phyloP scores from a whole-genome alignment of 805 yeast species.

The Yarrowia sp. region DNA sequence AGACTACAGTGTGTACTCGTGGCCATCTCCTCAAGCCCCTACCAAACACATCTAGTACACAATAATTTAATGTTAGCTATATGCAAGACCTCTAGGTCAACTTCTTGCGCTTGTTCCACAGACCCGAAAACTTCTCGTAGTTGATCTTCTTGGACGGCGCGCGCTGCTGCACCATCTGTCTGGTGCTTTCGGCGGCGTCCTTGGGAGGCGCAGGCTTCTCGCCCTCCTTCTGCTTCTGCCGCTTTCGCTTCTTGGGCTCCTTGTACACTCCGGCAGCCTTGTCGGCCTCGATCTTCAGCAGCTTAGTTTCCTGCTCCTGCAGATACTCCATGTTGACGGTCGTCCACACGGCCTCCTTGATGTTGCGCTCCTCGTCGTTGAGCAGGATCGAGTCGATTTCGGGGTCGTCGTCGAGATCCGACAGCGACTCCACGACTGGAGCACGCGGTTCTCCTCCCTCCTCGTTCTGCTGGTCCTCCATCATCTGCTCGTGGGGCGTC shows the following conservation, averaged over 20 bases:
- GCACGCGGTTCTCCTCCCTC: slow-evolving; percentile 31
- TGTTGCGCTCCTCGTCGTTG: slow-evolving; percentile 62
- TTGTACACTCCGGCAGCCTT: slow-evolving; percentile 71
- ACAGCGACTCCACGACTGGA: slow-evolving; percentile 39
- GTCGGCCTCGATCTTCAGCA: slow-evolving; percentile 84
- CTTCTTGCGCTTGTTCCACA: slow-evolving; percentile 34
- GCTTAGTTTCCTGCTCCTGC: slow-evolving; percentile 77
- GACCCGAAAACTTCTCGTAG: slow-evolving; percentile 66
- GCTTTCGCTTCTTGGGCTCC: slow-evolving; percentile 45
- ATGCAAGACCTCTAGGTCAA: not conserved
- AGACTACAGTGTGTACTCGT: no score
- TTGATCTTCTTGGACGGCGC: slow-evolving; percentile 86
- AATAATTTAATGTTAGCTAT: slow-evolving; percentile 26
- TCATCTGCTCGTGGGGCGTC: slow-evolving; percentile 20
- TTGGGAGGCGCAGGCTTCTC: slow-evolving; percentile 31
- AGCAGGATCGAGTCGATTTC: slow-evolving; percentile 64
- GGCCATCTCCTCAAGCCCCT: no score
- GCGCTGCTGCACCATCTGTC: slow-evolving; percentile 69
- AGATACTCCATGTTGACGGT: slow-evolving; percentile 84
- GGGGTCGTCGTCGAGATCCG: slow-evolving; percentile 77
- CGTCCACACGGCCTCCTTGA: slow-evolving; percentile 86
- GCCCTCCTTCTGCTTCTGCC: slow-evolving; percentile 36
- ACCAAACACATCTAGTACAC: not conserved
- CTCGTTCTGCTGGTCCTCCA: not conserved
- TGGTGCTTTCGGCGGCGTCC: slow-evolving; percentile 74